Base-by-base conservation (phyloP, 2,329 filamentous ascomycete species). In the Eutypella sp. region DNA sequence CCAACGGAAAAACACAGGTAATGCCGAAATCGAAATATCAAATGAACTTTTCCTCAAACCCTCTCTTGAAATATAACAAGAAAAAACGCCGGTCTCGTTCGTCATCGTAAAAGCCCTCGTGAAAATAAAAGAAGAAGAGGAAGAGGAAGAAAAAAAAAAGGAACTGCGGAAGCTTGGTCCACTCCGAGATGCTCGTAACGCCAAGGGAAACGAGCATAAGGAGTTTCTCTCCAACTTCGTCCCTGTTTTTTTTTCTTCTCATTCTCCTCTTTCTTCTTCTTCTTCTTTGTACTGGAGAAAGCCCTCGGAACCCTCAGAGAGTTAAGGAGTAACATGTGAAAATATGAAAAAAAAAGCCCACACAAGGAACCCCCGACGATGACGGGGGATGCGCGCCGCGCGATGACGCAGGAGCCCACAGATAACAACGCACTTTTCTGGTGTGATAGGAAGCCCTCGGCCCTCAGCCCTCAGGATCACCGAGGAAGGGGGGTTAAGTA, bases 271-370 rank as follows among this genome's bases (percentile, higher is more conserved):
- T n/a, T n/a, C n/a, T n/a, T n/a, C n/a, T n/a, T n/a, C n/a, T n/a
- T n/a, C n/a, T n/a, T n/a, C n/a, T n/a, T n/a, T n/a, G n/a, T n/a
- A n/a, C n/a, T n/a, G n/a, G n/a, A 57, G 57, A 52, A 59, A 61
- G 57, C 61, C 61, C 59, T 63, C 58, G 50, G 50, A 59, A 57
- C 62, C 64, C 60, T 59, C 58, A 60, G 55, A 59, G 57, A 55
- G n/a, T n/a, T n/a, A n/a, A n/a, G n/a, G n/a, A n/a, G n/a, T n/a
- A n/a, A n/a, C n/a, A n/a, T n/a, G n/a, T n/a, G n/a, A n/a, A n/a
- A n/a, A n/a, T n/a, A n/a, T n/a, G n/a, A n/a, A n/a, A n/a, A n/a
- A n/a, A 62, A 63, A 61, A 58, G 57, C 60, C 60, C 56, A 58
- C 52, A 33, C 43, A 27, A 46, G 54, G 44, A 55, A 41, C 52